A percentile compares a stretch with the other conserved stretches of the same genome.
Conservation (phyloP, 129 eudicot genomes). For the Daucus carota region DNA sequence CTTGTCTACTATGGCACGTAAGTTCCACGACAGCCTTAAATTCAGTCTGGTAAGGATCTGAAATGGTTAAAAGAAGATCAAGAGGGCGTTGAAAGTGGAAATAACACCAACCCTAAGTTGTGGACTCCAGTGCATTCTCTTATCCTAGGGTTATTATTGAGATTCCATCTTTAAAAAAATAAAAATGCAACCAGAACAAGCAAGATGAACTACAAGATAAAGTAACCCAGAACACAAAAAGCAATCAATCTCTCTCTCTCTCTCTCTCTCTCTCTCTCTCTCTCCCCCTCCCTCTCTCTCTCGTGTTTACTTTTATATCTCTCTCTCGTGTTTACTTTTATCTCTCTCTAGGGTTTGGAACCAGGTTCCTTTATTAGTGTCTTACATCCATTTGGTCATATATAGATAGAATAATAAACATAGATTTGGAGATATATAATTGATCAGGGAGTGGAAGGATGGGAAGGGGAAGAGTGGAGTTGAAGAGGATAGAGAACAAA, state of each 20-base stretch:
- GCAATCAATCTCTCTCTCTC: neutral
- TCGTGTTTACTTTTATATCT: too few species aligned
- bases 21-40: neutral
- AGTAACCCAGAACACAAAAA: neutral
- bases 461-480: slow-evolving; percentile 10
- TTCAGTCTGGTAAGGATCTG: neutral
- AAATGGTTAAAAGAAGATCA: neutral
- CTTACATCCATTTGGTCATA: neutral
- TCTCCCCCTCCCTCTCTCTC: neutral
- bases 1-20: neutral
- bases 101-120: slow-evolving; percentile 12
- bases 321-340: neutral
- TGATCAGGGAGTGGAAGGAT: neutral
- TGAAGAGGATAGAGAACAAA: slow-evolving; percentile 13
- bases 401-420: neutral
- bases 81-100: neutral
- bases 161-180: neutral
- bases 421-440: neutral
- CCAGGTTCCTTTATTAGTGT: neutral
- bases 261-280: neutral
- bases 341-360: slow-evolving; percentile 3
- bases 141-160: slow-evolving; percentile 6
- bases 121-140: neutral
- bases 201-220: neutral
- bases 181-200: neutral